Percentiles rank a stretch among this genome's conserved stretches.
Conservation (phyloP, 2,329 filamentous ascomycete species). For the Neoascochyta sp. region DNA sequence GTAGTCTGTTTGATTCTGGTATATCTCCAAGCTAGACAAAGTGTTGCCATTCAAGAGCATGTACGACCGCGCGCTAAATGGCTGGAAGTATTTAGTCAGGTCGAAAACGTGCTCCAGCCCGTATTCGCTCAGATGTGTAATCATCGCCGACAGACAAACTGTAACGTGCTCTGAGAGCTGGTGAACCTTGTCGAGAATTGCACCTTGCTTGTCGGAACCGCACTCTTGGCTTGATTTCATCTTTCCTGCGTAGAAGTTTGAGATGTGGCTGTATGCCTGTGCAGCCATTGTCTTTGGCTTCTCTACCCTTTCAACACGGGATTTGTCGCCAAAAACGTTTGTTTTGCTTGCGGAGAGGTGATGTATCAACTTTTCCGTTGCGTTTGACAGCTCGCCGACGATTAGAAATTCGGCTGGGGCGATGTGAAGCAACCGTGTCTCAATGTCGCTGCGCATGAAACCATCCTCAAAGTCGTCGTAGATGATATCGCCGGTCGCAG, state of each 20-base stretch:
- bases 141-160: slow-evolving; percentile 94
- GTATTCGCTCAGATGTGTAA: slow-evolving; percentile 86
- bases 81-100: slow-evolving; percentile 93
- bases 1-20: slow-evolving; percentile 89
- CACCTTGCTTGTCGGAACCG: slow-evolving; percentile 42
- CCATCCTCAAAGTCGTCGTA: slow-evolving; percentile 96
- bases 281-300: slow-evolving; percentile 78
- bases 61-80: slow-evolving; percentile 88
- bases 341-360: slow-evolving; percentile 84
- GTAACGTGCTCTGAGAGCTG: slow-evolving; percentile 81
- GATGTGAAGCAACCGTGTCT: slow-evolving; percentile 92
- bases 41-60: slow-evolving; percentile 97
- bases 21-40: slow-evolving; percentile 88
- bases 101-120: slow-evolving; percentile 94
- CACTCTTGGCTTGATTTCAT: slow-evolving; percentile 52
- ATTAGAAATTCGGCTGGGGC: slow-evolving; percentile 93
- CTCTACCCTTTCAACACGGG: slow-evolving; percentile 74
- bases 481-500: slow-evolving; percentile 90
- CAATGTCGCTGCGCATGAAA: slow-evolving; percentile 94
- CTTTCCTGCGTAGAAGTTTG: slow-evolving; percentile 87
- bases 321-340: slow-evolving; percentile 88
- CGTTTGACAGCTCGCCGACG: slow-evolving; percentile 83
- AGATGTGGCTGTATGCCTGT: slow-evolving; percentile 82
- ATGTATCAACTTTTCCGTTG: slow-evolving; percentile 85
- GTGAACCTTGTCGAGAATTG: slow-evolving; percentile 79